Conservation (phyloP, 192 early-diverging fungal species). For the Entomortierella chlamydospora region DNA sequence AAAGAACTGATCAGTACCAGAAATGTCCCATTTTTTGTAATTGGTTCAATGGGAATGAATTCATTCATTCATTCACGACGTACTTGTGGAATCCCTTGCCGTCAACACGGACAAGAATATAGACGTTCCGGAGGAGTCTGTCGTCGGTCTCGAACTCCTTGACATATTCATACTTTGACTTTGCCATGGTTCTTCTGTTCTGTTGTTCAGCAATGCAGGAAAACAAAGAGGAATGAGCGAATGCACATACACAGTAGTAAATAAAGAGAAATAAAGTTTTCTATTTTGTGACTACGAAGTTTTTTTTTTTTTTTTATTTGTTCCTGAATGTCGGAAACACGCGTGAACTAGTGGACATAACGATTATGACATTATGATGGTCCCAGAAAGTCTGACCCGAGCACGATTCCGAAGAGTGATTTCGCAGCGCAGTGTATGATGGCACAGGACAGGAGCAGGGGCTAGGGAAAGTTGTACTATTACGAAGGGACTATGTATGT, state of each 20-base stretch:
- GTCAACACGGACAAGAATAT: conserved; percentile 92
- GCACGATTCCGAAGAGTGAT: no score
- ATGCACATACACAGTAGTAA: no score
- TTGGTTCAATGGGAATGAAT: no score
- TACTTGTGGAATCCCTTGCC: conserved; percentile 89
- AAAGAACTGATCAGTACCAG: conserved; percentile 4
- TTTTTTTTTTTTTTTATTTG: neutral
- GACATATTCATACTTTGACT: conserved; percentile 94
- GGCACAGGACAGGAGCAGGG: neutral
- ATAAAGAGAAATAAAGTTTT: no score
- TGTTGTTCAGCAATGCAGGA: no score
- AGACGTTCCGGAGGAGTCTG: conserved; percentile 85
- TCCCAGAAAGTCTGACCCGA: no score
- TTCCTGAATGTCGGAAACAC: neutral
- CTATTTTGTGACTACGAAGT: no score
- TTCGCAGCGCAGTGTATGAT: no score
- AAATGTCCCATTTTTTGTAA: no score
- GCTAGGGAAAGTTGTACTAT: neutral
- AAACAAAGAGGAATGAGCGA: neutral
- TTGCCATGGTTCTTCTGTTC: conserved; percentile 89
- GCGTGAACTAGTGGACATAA: no score
- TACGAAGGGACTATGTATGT: neutral
- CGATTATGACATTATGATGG: no score
- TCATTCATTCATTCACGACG: neutral
- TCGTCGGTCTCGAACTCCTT: conserved; percentile 86